Evolutionary conservation across 2,329 filamentous ascomycete genomes (phyloP), one percentile per base, ranked within the genome.

Genomic region (Leptographium radiaticola): DNA sequence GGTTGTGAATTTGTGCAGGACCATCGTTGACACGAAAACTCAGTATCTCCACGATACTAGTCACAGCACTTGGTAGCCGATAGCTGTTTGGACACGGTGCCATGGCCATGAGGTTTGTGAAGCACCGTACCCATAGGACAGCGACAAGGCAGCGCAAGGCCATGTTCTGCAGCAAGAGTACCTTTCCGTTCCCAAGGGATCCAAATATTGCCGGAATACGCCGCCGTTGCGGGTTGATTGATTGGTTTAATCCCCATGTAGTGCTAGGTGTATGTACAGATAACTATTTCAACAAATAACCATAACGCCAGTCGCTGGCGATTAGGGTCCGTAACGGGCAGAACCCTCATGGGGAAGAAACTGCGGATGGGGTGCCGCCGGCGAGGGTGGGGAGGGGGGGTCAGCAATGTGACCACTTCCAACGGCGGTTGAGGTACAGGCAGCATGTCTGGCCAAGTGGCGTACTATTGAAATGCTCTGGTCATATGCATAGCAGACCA

Each of bases 11-110:
- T 5, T 78, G 73, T 2, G 87, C 71, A 18, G 94, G 71, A 30
- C 84, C 83, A 45, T 83, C 83, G 60, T 84, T 83, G 56, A 87
- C 81, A 44, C 91, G 73, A 65, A 91, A 90, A 63, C 81, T 84
- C 60, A 94, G 77, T 25, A 90, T 74, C 64, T 90, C 88, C 1
- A 86, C 86, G 18, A 94, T 74, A 48, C 79, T 87, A 56, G 76
- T 79, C 43, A 87, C 81, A 6, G 76, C 75, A 64, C 94, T 89
- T 0, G 89, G 88, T 1, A 95, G 76, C 44, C 83, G 72, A 59
- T 83, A 80, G 42, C 75, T 71, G 44, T 72, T 69, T 15, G 86
- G 76, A 13, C 72, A 69, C 60, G 58, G 59, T 15, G 86, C 70
- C 54, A 88, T 69, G 7, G 79, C 67, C 44, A 79, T 64, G 51